These are phyloP conservation scores for Cercospora sojina DNA, from an alignment of 2,329 filamentous ascomycete species.

Conservation along the genomic window DNA sequence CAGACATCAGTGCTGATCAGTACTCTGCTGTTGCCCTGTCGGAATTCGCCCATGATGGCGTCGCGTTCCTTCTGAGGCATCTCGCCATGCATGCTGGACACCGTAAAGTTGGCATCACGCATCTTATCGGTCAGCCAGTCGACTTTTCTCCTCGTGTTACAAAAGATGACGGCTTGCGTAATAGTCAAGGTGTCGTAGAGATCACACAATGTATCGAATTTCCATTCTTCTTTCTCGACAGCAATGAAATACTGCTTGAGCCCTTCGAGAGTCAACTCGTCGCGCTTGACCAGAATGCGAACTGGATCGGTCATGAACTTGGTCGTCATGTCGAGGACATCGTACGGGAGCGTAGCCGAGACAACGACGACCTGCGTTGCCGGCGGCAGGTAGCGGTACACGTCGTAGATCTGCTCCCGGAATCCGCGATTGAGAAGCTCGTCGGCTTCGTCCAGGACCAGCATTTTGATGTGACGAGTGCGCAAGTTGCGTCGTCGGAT, in stretches of 20 bases:
- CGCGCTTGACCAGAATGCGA: slow-evolving; percentile 95
- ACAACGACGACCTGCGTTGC: slow-evolving; percentile 98
- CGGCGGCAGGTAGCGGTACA: slow-evolving; percentile 93
- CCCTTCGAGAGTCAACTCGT: slow-evolving; percentile 94
- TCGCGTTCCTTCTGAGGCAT: slow-evolving; percentile 99
- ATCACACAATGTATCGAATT: slow-evolving; percentile 97
- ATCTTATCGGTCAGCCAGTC: slow-evolving; percentile 99
- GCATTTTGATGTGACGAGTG: slow-evolving; percentile 75
- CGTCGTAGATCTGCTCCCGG: slow-evolving; percentile 97
- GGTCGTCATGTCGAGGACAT: slow-evolving; percentile 97
- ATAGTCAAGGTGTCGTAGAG: slow-evolving; percentile 98
- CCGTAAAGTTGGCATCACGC: slow-evolving; percentile 97
- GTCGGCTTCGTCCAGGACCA: slow-evolving; percentile 74
- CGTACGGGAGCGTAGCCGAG: slow-evolving; percentile 93
- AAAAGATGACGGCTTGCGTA: slow-evolving; percentile 98
- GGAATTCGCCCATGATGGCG: slow-evolving; percentile 98
- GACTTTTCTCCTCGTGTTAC: slow-evolving; percentile 97
- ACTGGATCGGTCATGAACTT: slow-evolving; percentile 99
- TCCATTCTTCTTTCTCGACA: slow-evolving; percentile 99
- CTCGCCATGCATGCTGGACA: slow-evolving; percentile 97
- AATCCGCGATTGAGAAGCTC: slow-evolving; percentile 89
- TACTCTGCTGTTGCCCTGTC: slow-evolving; percentile 92
- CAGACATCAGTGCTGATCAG: slow-evolving; percentile 97
- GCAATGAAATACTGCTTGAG: slow-evolving; percentile 99
- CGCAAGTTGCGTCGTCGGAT: slow-evolving; percentile 71